Conservation (phyloP, 306 rosid species). For the Arachis stenosperma region DNA sequence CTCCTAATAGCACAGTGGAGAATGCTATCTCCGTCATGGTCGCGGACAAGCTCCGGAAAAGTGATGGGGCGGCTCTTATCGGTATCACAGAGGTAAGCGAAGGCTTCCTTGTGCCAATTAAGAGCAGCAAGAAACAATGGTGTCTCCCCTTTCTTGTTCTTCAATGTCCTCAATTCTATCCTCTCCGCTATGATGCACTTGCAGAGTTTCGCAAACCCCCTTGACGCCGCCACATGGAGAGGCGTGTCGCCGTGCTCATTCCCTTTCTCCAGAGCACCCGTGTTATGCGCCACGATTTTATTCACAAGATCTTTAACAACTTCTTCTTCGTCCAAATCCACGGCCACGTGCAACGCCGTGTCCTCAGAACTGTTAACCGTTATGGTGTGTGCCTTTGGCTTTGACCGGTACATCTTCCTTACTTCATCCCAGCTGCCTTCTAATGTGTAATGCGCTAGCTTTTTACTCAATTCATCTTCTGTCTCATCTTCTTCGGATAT, state of each 20-base stretch:
- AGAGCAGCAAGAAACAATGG: constrained; percentile 33
- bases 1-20: constrained; percentile 37
- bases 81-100: too few species aligned
- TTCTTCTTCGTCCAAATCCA: constrained; percentile 14
- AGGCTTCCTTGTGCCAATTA: neutral
- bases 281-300: neutral
- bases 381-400: neutral
- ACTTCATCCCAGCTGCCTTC: constrained; percentile 37
- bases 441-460: neutral
- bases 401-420: accelerated
- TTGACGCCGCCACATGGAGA: constrained; percentile 55
- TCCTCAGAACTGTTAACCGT: neutral
- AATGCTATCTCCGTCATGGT: constrained; percentile 25
- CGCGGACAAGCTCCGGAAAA: neutral
- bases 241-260: constrained; percentile 50
- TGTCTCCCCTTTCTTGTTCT: neutral
- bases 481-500: too few species aligned
- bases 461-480: neutral
- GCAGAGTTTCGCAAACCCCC: constrained; percentile 45
- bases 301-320: constrained; percentile 18
- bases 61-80: too few species aligned
- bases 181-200: constrained; percentile 20
- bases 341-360: constrained; percentile 30
- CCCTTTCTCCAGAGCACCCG: neutral
- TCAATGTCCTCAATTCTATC: neutral